phyloP scores from a whole-genome alignment of 495 filamentous ascomycete species.

The Xylaria palmicola region DNA sequence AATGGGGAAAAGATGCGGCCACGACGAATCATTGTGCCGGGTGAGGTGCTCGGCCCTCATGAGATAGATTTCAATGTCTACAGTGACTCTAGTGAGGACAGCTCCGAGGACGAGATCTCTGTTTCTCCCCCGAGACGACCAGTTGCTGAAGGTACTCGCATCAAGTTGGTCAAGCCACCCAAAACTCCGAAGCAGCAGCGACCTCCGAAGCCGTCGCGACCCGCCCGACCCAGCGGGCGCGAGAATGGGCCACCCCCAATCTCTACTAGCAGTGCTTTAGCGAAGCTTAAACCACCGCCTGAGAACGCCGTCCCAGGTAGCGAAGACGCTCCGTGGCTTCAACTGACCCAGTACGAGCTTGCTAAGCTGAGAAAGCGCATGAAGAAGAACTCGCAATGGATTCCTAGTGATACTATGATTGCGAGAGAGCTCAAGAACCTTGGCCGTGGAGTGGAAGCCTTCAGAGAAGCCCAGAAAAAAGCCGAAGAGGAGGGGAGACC shows the following conservation, averaged over 20 bases:
- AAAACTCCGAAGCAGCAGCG: slow-evolving; percentile 41
- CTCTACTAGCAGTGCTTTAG: slow-evolving; percentile 80
- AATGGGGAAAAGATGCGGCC: slow-evolving; percentile 42
- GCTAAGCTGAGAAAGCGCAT: slow-evolving; percentile 88
- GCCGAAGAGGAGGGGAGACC: slow-evolving; percentile 65
- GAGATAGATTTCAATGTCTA: slow-evolving; percentile 54
- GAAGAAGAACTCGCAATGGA: slow-evolving; percentile 99
- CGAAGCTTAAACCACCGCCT: slow-evolving; percentile 74
- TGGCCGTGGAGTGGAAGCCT: slow-evolving; percentile 75
- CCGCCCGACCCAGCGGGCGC: slow-evolving; percentile 34
- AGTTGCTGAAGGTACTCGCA: slow-evolving; percentile 37
- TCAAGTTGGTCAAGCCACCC: slow-evolving; percentile 41
- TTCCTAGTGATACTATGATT: slow-evolving; percentile 95
- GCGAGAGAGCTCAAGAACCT: slow-evolving; percentile 76
- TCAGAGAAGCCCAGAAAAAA: slow-evolving; percentile 63
- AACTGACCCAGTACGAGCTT: slow-evolving; percentile 88
- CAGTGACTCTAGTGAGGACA: slow-evolving; percentile 44
- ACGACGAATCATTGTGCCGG: slow-evolving; percentile 55
- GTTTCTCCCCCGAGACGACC: slow-evolving; percentile 29
- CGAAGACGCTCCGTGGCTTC: slow-evolving; percentile 81
- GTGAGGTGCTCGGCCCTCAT: slow-evolving; percentile 58
- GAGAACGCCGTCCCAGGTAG: slow-evolving; percentile 73
- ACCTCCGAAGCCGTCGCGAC: slow-evolving; percentile 44
- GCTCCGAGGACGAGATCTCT: slow-evolving; percentile 34
- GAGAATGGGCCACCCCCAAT: slow-evolving; percentile 49